Conservation (phyloP, 2,329 filamentous ascomycete genomes). For the Xylaria sp. region DNA sequence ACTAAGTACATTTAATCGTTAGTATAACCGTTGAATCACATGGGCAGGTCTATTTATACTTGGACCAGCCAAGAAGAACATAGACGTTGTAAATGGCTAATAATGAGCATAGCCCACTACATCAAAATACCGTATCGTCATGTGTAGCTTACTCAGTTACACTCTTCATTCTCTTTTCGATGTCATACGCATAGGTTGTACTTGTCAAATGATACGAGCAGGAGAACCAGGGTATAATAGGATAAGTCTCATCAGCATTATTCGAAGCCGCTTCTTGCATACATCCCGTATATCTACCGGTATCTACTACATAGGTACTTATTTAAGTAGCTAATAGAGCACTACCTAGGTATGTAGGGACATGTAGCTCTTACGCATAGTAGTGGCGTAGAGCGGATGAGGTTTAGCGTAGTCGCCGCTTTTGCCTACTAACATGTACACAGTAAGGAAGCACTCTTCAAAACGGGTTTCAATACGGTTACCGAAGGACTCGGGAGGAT, state of each 20-base stretch:
- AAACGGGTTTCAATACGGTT: too few relatives aligned
- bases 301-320: neutral
- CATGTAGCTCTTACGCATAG: too few relatives aligned
- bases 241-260: neutral
- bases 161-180: neutral
- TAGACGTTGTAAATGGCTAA: conserved; percentile 1
- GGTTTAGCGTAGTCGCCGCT: too few relatives aligned
- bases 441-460: too few relatives aligned
- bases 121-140: neutral
- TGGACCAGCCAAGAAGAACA: neutral
- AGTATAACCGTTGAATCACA: conserved; percentile 16
- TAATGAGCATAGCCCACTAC: conserved; percentile 17
- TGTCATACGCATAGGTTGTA: neutral
- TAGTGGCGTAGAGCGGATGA: too few relatives aligned
- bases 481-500: too few relatives aligned
- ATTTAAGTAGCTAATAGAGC: neutral
- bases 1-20: conserved; percentile 4
- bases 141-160: neutral
- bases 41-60: conserved; percentile 11
- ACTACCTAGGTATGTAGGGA: too few relatives aligned
- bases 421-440: too few relatives aligned
- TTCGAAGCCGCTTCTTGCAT: neutral
- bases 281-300: neutral
- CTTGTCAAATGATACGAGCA: neutral
- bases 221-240: neutral